A percentile compares a stretch with the other conserved stretches of the same genome.
Conservation (phyloP, 2,329 filamentous ascomycete species). For the Trichoderma cornu-damae region DNA sequence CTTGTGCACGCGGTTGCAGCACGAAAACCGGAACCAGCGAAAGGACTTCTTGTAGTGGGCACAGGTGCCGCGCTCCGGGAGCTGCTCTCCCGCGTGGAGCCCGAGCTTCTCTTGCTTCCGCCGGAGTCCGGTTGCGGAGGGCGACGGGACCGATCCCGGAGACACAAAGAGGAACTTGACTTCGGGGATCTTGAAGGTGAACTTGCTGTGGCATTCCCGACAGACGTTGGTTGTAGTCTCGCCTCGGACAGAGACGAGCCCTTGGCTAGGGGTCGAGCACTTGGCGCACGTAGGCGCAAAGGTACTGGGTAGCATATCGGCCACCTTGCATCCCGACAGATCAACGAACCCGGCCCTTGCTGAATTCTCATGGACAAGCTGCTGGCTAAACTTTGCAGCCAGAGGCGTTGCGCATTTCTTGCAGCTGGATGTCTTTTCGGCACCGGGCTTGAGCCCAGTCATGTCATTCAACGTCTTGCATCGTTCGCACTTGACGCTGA, state of each 20-base stretch:
- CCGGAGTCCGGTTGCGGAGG: conserved; percentile 38
- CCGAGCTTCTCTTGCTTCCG: conserved; percentile 51
- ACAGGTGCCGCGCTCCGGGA: conserved; percentile 51
- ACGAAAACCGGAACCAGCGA: conserved; percentile 62
- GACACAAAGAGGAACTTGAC: conserved; percentile 72
- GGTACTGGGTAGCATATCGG: conserved; percentile 72
- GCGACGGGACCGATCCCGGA: conserved; percentile 41
- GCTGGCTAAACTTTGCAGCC: conserved; percentile 54
- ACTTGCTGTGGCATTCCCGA: conserved; percentile 71
- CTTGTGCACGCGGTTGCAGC: conserved; percentile 54
- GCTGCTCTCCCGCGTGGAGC: conserved; percentile 51
- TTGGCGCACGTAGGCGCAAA: conserved; percentile 73
- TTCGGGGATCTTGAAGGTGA: conserved; percentile 73
- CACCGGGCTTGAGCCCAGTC: conserved; percentile 55
- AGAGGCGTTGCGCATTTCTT: conserved; percentile 54
- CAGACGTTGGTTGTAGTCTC: conserved; percentile 71
- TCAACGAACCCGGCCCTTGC: conserved; percentile 75
- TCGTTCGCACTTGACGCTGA: conserved; percentile 71
- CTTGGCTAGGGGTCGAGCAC: conserved; percentile 66
- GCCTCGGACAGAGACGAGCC: conserved; percentile 67
- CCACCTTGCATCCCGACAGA: conserved; percentile 65
- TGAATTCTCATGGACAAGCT: conserved; percentile 68
- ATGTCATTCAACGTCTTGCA: conserved; percentile 72
- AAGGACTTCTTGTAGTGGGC: conserved; percentile 54
- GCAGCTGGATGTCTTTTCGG: conserved; percentile 49